Conservation (phyloP, 805 yeast species). For the Saturnispora zaruensis region DNA sequence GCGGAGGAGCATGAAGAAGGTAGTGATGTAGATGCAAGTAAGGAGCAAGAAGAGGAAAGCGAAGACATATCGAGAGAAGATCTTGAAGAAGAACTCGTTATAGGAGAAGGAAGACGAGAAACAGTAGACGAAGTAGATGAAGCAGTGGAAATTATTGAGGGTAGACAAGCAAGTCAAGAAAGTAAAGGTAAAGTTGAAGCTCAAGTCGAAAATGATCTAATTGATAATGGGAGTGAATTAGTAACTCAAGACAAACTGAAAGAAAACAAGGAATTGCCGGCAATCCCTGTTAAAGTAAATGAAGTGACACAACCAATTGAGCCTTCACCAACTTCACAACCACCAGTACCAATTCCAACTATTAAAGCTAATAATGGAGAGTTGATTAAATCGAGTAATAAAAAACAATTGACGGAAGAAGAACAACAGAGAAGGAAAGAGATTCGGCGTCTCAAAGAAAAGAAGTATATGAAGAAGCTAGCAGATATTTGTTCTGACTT, state of each 20-base stretch:
- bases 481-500: slow-evolving; percentile 73
- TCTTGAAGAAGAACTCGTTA: background rate
- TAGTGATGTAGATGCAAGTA: background rate
- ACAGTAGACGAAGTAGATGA: background rate
- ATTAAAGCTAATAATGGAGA: background rate
- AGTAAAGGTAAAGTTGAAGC: background rate
- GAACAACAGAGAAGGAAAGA: slow-evolving; percentile 64
- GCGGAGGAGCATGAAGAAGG: background rate
- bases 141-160: background rate
- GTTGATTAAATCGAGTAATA: slow-evolving; percentile 6
- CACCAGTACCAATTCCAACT: slow-evolving; percentile 9
- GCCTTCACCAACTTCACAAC: background rate
- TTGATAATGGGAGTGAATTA: background rate
- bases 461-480: slow-evolving; percentile 61
- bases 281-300: background rate
- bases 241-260: background rate
- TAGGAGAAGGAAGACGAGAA: background rate
- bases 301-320: background rate
- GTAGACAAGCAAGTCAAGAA: background rate
- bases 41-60: background rate
- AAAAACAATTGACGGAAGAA: slow-evolving; percentile 41
- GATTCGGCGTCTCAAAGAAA: slow-evolving; percentile 63
- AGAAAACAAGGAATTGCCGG: slow-evolving; percentile 1
- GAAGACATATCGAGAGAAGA: background rate
- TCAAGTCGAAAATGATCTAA: background rate